Percentiles rank a stretch among this genome's conserved stretches.
phyloP scores from a whole-genome alignment of 208 protist species.

The Trypanosoma scelopori region DNA sequence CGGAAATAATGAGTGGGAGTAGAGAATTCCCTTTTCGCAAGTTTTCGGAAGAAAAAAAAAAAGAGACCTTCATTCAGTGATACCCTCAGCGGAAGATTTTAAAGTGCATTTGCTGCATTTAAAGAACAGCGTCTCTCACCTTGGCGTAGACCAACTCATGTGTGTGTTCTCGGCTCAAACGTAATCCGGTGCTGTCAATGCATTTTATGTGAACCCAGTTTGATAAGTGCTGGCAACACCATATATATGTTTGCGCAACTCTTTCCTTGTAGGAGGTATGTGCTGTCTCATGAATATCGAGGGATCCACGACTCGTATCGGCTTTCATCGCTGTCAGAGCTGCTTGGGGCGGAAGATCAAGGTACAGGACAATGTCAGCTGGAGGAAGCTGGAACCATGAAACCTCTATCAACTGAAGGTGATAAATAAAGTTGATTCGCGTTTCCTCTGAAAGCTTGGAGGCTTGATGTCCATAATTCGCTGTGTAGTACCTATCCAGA shows the following conservation, averaged over 20 bases:
- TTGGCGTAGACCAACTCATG: constrained; percentile 36
- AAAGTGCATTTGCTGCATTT: too few relatives aligned
- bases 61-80: too few relatives aligned
- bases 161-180: constrained; percentile 49
- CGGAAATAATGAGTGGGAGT: too few relatives aligned
- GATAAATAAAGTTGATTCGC: constrained; percentile 58
- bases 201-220: constrained; percentile 67
- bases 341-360: constrained; percentile 73
- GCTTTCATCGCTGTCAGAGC: constrained; percentile 72
- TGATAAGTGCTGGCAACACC: constrained; percentile 71
- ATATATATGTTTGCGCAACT: constrained; percentile 72
- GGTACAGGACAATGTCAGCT: constrained; percentile 75
- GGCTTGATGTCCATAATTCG: constrained; percentile 91
- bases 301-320: constrained; percentile 61
- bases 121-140: constrained; percentile 1
- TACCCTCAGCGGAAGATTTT: too few relatives aligned
- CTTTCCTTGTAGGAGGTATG: constrained; percentile 72
- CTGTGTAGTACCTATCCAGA: constrained; percentile 90
- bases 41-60: too few relatives aligned
- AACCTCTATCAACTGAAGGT: constrained; percentile 73
- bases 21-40: too few relatives aligned
- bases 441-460: constrained; percentile 73
- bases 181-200: constrained; percentile 34
- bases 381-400: constrained; percentile 72
- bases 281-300: constrained; percentile 92